A percentile compares a stretch with the other conserved stretches of the same genome.
phyloP scores from a whole-genome alignment of 352 stramenopile genomes.

The Phytophthora ramorum region DNA sequence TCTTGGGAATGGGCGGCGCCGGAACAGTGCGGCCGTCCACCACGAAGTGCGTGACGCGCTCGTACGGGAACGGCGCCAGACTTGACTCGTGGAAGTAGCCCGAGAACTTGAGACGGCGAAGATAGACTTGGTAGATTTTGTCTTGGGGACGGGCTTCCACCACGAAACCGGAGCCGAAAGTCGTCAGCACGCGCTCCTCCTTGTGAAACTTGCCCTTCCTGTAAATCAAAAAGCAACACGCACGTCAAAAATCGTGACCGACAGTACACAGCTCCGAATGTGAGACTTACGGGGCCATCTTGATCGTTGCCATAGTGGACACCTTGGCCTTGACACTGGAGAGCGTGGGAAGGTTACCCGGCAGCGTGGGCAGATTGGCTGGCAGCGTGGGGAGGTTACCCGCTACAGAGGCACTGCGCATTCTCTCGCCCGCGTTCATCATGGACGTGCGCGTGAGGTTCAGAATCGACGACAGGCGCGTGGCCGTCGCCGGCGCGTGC shows the following conservation, averaged over 20 bases:
- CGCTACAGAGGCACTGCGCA: slow-evolving; percentile 66
- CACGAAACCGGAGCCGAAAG: slow-evolving; percentile 84
- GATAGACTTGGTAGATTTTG: slow-evolving; percentile 81
- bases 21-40: slow-evolving; percentile 77
- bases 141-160: slow-evolving; percentile 60
- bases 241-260: background rate
- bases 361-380: slow-evolving; percentile 32
- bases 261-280: background rate
- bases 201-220: slow-evolving; percentile 78
- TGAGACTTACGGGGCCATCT: slow-evolving; percentile 63
- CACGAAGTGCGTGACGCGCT: slow-evolving; percentile 87
- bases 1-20: slow-evolving; percentile 70
- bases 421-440: slow-evolving; percentile 65
- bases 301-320: slow-evolving; percentile 75
- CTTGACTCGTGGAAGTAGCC: slow-evolving; percentile 81
- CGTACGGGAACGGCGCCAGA: slow-evolving; percentile 78
- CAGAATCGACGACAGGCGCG: slow-evolving; percentile 78
- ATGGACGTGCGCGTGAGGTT: slow-evolving; percentile 77
- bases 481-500: slow-evolving; percentile 34
- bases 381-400: slow-evolving; percentile 56
- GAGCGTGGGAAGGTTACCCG: slow-evolving; percentile 64
- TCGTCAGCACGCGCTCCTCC: slow-evolving; percentile 78
- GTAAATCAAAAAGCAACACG: slow-evolving; percentile 8
- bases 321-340: slow-evolving; percentile 75
- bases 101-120: slow-evolving; percentile 74